phyloP scores from a whole-genome alignment of 2,329 filamentous ascomycete genomes.

The Penicillium sclerotigenum region DNA sequence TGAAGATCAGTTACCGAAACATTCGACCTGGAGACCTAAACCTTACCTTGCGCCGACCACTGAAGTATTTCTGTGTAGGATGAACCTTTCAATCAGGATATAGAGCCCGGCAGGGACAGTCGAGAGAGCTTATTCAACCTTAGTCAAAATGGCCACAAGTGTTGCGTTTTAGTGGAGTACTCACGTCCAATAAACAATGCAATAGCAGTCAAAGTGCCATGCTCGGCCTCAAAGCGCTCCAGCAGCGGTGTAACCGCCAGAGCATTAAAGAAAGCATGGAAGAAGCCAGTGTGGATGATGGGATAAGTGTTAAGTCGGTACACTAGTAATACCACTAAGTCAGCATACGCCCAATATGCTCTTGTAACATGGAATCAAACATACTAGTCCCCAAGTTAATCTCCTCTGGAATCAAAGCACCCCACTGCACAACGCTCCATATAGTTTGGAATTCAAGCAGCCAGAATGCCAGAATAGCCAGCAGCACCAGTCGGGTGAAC shows the following conservation, averaged over 20 bases:
- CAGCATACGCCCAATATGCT: not conserved
- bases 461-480: constrained; percentile 67
- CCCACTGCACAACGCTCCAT: constrained; percentile 74
- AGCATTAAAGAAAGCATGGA: constrained; percentile 78
- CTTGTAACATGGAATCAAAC: constrained; percentile 33
- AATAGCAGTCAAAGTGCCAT: constrained; percentile 84
- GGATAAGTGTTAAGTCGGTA: constrained; percentile 92
- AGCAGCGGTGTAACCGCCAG: constrained; percentile 80
- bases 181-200: constrained; percentile 86
- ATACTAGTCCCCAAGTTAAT: constrained; percentile 68
- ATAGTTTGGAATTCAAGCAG: constrained; percentile 64
- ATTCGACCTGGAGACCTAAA: not conserved
- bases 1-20: constrained; percentile 11
- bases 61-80: constrained; percentile 68
- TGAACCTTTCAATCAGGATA: constrained; percentile 69
- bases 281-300: constrained; percentile 74
- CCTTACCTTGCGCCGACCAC: constrained; percentile 79
- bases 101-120: constrained; percentile 81
- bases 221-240: constrained; percentile 88
- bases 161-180: constrained; percentile 37
- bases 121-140: constrained; percentile 58
- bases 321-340: constrained; percentile 54
- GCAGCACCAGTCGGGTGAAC: constrained; percentile 70
- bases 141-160: constrained; percentile 15
- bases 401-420: constrained; percentile 72